phyloP scores from a whole-genome alignment of 331 rosid genomes.

The Acacia concinna region DNA sequence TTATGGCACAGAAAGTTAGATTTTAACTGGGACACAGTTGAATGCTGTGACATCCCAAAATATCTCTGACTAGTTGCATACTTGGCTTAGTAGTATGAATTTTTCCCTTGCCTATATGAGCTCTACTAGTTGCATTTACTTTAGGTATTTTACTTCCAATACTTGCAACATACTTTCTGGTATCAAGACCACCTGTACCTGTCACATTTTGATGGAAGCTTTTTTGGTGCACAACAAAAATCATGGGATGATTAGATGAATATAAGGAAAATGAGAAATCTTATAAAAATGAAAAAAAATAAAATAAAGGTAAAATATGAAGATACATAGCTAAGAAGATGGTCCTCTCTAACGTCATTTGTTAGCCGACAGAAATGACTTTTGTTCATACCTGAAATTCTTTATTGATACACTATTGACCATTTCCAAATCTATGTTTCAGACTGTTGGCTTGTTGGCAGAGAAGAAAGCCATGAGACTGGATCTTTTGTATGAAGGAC shows the following conservation, averaged over 20 bases:
- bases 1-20: neutral
- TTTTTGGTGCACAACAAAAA: neutral
- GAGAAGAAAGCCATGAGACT: conserved; percentile 64
- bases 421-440: conserved; percentile 37
- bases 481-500: conserved; percentile 70
- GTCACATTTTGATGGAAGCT: neutral
- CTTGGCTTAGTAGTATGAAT: neutral
- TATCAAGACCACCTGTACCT: neutral
- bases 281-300: neutral
- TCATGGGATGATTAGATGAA: neutral
- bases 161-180: neutral
- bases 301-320: neutral
- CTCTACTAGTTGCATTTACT: neutral
- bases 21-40: neutral
- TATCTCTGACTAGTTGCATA: neutral
- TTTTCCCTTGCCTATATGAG: neutral
- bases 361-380: neutral
- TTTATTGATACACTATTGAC: conserved; percentile 5
- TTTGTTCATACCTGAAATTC: neutral
- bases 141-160: neutral
- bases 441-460: conserved; percentile 75
- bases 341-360: neutral
- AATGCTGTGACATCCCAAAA: conserved; percentile 3
- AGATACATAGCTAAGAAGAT: neutral
- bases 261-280: neutral